Evolutionary conservation across 2,329 filamentous ascomycete genomes (phyloP).

Genomic region (Aspergillus floridensis): DNA sequence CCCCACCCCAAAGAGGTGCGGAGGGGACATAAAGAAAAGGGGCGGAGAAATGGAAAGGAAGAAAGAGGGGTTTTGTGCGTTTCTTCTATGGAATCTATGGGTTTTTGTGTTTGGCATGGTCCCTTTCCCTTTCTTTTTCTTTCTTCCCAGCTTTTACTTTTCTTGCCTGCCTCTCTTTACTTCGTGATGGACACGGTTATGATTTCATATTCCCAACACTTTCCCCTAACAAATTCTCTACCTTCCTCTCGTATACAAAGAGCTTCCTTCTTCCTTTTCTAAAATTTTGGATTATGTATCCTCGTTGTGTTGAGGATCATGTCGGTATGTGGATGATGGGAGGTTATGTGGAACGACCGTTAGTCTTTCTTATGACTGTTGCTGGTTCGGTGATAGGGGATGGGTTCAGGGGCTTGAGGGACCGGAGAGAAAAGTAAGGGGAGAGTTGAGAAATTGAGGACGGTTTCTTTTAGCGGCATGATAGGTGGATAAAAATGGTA

Average conservation of each 20-base stretch:
- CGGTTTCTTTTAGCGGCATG: conserved; percentile 25
- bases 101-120: neutral
- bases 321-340: conserved; percentile 17
- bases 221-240: conserved; percentile 1
- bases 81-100: conserved; percentile 13
- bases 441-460: conserved; percentile 15
- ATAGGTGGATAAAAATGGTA: conserved; percentile 18
- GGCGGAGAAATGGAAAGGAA: neutral
- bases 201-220: conserved; percentile 2
- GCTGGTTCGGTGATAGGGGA: conserved; percentile 1
- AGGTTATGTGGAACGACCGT: conserved; percentile 8
- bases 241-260: conserved; percentile 19
- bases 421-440: conserved; percentile 6
- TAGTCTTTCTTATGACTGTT: neutral
- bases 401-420: neutral
- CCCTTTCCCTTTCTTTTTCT: neutral
- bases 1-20: conserved; percentile 4
- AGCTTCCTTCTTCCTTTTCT: conserved; percentile 7
- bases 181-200: conserved; percentile 6
- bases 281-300: neutral
- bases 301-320: neutral
- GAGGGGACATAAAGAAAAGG: conserved; percentile 1
- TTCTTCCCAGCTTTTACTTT: neutral
- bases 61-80: conserved; percentile 6
- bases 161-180: neutral